Conservation (phyloP, 495 filamentous ascomycete genomes). For the Tuber calosporum region DNA sequence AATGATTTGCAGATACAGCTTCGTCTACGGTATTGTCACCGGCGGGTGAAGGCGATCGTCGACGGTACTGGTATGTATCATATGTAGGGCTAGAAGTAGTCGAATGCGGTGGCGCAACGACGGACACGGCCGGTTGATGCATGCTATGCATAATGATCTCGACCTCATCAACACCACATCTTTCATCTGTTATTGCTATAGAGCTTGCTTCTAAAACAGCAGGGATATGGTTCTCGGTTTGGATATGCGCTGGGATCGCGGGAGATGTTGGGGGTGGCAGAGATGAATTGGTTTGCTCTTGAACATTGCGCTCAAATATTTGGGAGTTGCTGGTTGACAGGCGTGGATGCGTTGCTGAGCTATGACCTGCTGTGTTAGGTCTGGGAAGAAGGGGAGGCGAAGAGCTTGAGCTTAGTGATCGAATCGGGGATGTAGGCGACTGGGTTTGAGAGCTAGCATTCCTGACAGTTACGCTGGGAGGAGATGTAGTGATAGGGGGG, state of each 20-base stretch:
- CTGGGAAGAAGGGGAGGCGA: slow-evolving; percentile 48
- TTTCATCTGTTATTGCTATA: slow-evolving; percentile 74
- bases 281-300: slow-evolving; percentile 52
- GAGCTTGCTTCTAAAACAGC: slow-evolving; percentile 82
- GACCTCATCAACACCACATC: slow-evolving; percentile 69
- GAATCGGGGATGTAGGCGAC: slow-evolving; percentile 46
- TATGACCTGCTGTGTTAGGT: slow-evolving; percentile 43
- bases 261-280: slow-evolving; percentile 58
- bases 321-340: slow-evolving; percentile 51
- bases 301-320: slow-evolving; percentile 90
- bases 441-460: slow-evolving; percentile 22
- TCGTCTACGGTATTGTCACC: slow-evolving; percentile 28
- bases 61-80: slow-evolving; percentile 48
- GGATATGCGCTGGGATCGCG: slow-evolving; percentile 78
- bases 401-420: slow-evolving; percentile 46
- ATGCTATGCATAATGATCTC: slow-evolving; percentile 78
- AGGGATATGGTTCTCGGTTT: slow-evolving; percentile 86
- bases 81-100: slow-evolving; percentile 54
- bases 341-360: slow-evolving; percentile 13
- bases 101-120: slow-evolving; percentile 17
- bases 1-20: slow-evolving; percentile 15
- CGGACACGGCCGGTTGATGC: slow-evolving; percentile 64
- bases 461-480: slow-evolving; percentile 23
- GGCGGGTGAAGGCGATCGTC: slow-evolving; percentile 6
- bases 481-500: slow-evolving; percentile 43